Base-by-base conservation (phyloP, 106 monocot genomes). In the Dioscorea alata region DNA sequence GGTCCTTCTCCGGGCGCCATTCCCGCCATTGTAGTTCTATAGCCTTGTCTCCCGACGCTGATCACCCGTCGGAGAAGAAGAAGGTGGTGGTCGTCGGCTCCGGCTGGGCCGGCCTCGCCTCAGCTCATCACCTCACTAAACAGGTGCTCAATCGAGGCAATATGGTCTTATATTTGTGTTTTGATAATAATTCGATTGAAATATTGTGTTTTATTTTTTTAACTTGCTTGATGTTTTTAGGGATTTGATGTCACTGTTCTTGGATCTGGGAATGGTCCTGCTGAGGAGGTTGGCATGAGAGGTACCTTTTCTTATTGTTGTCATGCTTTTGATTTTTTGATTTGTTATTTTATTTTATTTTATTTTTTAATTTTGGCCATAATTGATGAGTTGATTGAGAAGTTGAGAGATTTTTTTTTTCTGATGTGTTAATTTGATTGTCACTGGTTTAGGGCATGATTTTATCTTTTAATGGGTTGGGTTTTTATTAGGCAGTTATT, bases 1-100 rank as follows among this genome's bases (percentile, higher is more conserved):
- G 28, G 28, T 28, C 28, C 28, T 42, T 42, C 42, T 6, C 42
- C 62, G n/a, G 56, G 48, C 20, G 16, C 56, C 68, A 31, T 51
- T 6, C n/a, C 51, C 7, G 23, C 34, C 50, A 33, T 33, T 52
- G 48, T 76, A 74, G 80, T 52, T 77, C 74, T 4, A 72, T 64
- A 16, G 20, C 56, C 7, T 17, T 48, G 17, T 49, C 31, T 57
- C 34, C 48, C 12, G 22, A 14, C 34, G 20, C 66, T 28, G 20
- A 4, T 15, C 28, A 15, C 14, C 21, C 57, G 4, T 35, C 25
- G 24, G 3, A 17, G 33, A 59, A 34, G 76, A 92, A 80, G 81
- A 84, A 85, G 73, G 88, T 92, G 33, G 78, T 88, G 23, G 85
- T 92, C 57, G 73, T 85, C 33, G 91, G 91, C 51, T 79, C 85